These are phyloP conservation scores for Arthrobotrys iridis DNA, from an alignment of 2,329 filamentous ascomycete species.

Conservation along the genomic window DNA sequence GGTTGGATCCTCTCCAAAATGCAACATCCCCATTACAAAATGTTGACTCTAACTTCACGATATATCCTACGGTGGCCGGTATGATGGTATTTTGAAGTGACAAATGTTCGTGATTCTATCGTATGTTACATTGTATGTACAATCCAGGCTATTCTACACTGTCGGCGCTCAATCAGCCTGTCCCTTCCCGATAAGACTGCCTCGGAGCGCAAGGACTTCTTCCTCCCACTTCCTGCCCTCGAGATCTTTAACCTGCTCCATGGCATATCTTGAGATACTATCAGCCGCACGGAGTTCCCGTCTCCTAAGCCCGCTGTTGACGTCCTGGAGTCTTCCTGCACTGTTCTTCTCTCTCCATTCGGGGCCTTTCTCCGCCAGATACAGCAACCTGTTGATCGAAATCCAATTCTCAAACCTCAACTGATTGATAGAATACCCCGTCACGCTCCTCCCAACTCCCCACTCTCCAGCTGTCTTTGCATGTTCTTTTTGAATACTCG, in stretches of 20 bases:
- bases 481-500: too few species aligned
- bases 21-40: background rate
- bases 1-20: conserved; percentile 22
- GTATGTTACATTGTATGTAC: background rate
- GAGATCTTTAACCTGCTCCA: conserved; percentile 11
- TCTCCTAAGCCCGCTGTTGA: background rate
- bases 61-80: too few species aligned
- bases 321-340: conserved; percentile 2
- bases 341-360: background rate
- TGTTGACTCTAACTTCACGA: background rate
- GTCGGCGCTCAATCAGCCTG: too few species aligned
- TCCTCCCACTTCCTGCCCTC: conserved; percentile 25
- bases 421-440: conserved; percentile 63
- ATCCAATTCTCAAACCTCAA: conserved; percentile 67
- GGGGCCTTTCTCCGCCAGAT: conserved; percentile 59
- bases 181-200: background rate
- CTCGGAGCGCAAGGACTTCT: background rate
- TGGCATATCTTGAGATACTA: background rate
- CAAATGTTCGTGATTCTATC: background rate
- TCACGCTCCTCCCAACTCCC: conserved; percentile 55
- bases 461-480: conserved; percentile 18
- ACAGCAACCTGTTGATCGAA: conserved; percentile 64
- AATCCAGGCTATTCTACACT: background rate
- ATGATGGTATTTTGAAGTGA: too few species aligned
- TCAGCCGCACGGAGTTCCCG: background rate